These are phyloP conservation scores for Cercophora sp. DNA, from an alignment of 495 filamentous ascomycete species.

Conservation along the genomic window DNA sequence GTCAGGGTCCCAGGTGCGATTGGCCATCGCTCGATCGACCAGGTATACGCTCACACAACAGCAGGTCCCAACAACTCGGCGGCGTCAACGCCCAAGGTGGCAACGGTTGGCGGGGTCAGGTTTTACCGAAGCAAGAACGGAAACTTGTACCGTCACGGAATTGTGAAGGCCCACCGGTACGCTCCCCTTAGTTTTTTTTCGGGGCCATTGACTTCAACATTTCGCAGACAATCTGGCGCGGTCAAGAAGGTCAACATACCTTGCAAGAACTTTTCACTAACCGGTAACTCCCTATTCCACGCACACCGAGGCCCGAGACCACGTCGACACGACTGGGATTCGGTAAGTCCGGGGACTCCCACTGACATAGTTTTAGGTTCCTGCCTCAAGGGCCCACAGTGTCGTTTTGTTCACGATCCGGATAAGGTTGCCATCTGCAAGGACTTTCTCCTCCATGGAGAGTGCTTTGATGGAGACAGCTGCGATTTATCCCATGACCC, in stretches of 20 bases:
- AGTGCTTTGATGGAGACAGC: slow-evolving; percentile 71
- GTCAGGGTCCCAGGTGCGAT: slow-evolving; percentile 64
- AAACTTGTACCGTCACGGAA: slow-evolving; percentile 75
- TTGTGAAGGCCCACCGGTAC: slow-evolving; percentile 66
- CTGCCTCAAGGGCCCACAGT: slow-evolving; percentile 74
- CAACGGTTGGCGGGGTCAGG: slow-evolving; percentile 72
- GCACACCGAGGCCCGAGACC: slow-evolving; percentile 28
- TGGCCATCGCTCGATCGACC: not conserved
- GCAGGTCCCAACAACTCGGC: slow-evolving; percentile 60
- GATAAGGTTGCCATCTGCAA: slow-evolving; percentile 90
- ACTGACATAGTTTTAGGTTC: slow-evolving; percentile 57
- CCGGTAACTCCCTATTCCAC: slow-evolving; percentile 65
- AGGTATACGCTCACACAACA: slow-evolving; percentile 42
- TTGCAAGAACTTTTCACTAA: slow-evolving; percentile 86
- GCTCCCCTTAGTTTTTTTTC: slow-evolving; percentile 21
- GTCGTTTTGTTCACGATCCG: slow-evolving; percentile 80
- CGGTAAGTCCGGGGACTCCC: slow-evolving; percentile 26
- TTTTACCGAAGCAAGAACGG: slow-evolving; percentile 90
- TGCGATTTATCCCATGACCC: slow-evolving; percentile 95
- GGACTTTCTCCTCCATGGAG: slow-evolving; percentile 73
- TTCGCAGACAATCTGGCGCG: slow-evolving; percentile 36
- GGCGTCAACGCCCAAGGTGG: slow-evolving; percentile 72
- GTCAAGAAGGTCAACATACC: slow-evolving; percentile 70
- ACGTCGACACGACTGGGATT: slow-evolving; percentile 19
- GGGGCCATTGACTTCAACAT: slow-evolving; percentile 22